Evolutionary conservation across 163 green algal species (phyloP).

Genomic region (Scenedesmus sp.): DNA sequence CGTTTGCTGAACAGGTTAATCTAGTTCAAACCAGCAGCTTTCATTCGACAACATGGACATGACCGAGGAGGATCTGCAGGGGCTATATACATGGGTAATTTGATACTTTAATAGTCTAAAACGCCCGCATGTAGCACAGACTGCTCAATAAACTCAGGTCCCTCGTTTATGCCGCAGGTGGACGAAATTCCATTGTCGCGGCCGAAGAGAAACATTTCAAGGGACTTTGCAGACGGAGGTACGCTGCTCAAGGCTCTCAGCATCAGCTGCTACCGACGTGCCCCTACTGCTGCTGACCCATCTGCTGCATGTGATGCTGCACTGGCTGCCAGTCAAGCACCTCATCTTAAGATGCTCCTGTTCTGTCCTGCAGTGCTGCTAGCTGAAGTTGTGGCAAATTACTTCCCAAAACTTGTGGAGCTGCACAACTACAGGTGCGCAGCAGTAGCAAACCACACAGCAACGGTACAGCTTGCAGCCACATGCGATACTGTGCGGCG

Average conservation of each 20-base stretch:
- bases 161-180: conserved; percentile 74
- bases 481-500: not conserved
- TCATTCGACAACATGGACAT: conserved; percentile 76
- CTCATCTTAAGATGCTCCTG: not conserved
- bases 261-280: not conserved
- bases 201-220: conserved; percentile 92
- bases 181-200: conserved; percentile 94
- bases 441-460: not conserved
- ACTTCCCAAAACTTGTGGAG: conserved; percentile 91
- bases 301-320: not conserved
- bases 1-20: too few species aligned
- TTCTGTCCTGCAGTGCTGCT: conserved; percentile 83
- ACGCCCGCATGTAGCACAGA: not conserved
- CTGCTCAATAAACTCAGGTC: not conserved
- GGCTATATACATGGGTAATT: conserved; percentile 90
- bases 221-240: conserved; percentile 97
- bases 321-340: not conserved
- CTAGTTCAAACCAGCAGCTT: conserved; percentile 6
- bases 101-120: not conserved
- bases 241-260: not conserved
- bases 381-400: conserved; percentile 92
- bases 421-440: conserved; percentile 97
- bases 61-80: conserved; percentile 84
- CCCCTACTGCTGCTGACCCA: not conserved
- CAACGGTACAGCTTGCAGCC: not conserved